phyloP scores from a whole-genome alignment of 2,329 filamentous ascomycete species.

The Beauveria caledonica region DNA sequence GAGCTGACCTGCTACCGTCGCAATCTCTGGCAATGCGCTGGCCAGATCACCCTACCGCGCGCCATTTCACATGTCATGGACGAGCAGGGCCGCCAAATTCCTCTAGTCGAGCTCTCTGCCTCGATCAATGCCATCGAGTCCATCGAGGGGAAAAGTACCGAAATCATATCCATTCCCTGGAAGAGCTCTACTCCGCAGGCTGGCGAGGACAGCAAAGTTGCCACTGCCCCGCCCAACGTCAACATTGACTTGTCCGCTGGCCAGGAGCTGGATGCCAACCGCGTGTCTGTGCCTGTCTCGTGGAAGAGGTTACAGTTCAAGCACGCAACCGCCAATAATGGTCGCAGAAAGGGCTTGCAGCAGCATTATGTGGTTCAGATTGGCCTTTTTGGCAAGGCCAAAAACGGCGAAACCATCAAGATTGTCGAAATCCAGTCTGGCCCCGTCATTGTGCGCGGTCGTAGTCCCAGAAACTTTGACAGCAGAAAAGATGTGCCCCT shows the following conservation, averaged over 20 bases:
- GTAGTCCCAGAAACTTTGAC: conserved; percentile 91
- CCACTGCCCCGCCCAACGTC: conserved; percentile 43
- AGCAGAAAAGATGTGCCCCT: conserved; percentile 79
- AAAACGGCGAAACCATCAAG: conserved; percentile 55
- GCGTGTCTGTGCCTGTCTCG: conserved; percentile 72
- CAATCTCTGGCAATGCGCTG: conserved; percentile 92
- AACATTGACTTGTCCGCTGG: conserved; percentile 47
- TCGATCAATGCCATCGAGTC: conserved; percentile 82
- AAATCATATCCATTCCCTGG: conserved; percentile 96
- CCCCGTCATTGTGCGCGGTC: conserved; percentile 88
- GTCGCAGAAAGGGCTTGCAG: conserved; percentile 84
- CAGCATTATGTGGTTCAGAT: conserved; percentile 91
- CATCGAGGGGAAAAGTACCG: conserved; percentile 83
- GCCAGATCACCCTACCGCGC: conserved; percentile 71
- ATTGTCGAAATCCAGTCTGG: conserved; percentile 84
- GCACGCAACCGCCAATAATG: conserved; percentile 94
- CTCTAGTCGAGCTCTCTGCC: conserved; percentile 70
- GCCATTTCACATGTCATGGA: conserved; percentile 59
- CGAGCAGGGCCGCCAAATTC: conserved; percentile 70
- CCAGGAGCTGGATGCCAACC: conserved; percentile 68
- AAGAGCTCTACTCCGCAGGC: conserved; percentile 62
- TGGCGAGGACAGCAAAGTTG: conserved; percentile 41
- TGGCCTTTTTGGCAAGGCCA: conserved; percentile 70
- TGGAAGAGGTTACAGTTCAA: conserved; percentile 96
- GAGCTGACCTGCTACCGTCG: conserved; percentile 93